phyloP scores from a whole-genome alignment of 2,329 filamentous ascomycete species.

The Hypoxylon sp. region DNA sequence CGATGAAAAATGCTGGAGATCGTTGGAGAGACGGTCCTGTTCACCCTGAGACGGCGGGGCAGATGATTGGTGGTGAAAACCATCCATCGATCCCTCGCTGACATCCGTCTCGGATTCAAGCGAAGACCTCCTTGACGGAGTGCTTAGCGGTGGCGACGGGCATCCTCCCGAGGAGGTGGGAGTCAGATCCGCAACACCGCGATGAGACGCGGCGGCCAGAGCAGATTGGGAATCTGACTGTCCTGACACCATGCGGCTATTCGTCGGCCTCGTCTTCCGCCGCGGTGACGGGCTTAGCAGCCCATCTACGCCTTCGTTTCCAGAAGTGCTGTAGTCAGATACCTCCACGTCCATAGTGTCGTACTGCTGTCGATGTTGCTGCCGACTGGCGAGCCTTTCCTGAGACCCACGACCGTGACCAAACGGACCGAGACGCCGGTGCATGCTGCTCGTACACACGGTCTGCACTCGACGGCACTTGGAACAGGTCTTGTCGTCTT shows the following conservation, averaged over 20 bases:
- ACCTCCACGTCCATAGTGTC: background rate
- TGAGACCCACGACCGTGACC: background rate
- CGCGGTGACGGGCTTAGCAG: too few relatives aligned
- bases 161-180: background rate
- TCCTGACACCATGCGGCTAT: too few relatives aligned
- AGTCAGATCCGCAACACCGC: background rate
- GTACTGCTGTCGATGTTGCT: background rate
- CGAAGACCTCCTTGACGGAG: background rate
- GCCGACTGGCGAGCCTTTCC: background rate
- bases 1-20: background rate
- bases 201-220: background rate
- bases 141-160: background rate
- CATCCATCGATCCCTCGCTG: background rate
- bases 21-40: background rate
- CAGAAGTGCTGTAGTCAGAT: background rate
- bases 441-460: background rate
- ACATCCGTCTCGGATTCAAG: background rate
- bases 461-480: background rate
- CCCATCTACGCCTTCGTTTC: background rate
- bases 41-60: background rate
- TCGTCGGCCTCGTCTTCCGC: too few relatives aligned
- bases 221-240: too few relatives aligned
- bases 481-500: background rate
- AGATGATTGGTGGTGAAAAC: too few relatives aligned
- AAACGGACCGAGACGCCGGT: background rate